Percentiles rank a stretch among this genome's conserved stretches.
Evolutionary conservation across 176 grass and related monocot genomes (phyloP).

Genomic region (Bothriochloa decipiens): DNA sequence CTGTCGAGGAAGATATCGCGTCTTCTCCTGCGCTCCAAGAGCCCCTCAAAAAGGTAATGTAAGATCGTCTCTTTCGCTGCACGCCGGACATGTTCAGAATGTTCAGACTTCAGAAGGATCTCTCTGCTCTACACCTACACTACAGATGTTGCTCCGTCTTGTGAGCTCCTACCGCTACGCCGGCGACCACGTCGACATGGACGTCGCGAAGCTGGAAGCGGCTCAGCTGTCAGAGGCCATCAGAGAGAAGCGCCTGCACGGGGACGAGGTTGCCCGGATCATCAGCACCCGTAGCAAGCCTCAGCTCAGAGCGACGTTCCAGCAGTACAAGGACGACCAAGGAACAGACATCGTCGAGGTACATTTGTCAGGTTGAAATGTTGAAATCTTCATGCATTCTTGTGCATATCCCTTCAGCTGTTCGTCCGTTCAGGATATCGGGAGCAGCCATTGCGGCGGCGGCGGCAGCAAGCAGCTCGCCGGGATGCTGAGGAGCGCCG

Average conservation of each 20-base stretch:
- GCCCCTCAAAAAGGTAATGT: conserved; percentile 49
- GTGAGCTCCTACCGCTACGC: conserved; percentile 59
- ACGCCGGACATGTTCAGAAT: not conserved
- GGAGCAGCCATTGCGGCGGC: conserved; percentile 24
- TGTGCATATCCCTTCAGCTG: not conserved
- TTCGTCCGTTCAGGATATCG: conserved; percentile 52
- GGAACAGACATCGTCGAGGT: conserved; percentile 46
- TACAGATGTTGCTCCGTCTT: conserved; percentile 48
- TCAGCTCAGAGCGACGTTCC: conserved; percentile 49
- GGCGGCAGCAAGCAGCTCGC: conserved; percentile 30
- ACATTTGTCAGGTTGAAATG: not conserved
- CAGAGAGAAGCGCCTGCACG: conserved; percentile 32
- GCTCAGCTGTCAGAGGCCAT: conserved; percentile 40
- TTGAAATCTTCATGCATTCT: not conserved
- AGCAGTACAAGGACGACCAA: conserved; percentile 33
- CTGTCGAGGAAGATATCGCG: conserved; percentile 72
- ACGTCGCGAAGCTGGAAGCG: conserved; percentile 42
- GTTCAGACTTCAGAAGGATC: not conserved
- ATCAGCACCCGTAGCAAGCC: conserved; percentile 50
- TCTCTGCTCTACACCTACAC: not conserved
- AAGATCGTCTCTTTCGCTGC: not conserved
- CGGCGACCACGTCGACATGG: conserved; percentile 47
- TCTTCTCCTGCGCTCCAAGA: conserved; percentile 43
- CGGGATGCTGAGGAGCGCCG: conserved; percentile 52
- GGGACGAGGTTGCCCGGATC: conserved; percentile 43